Evolutionary conservation across 768 basidiomycete genomes (phyloP), one percentile per base, ranked within the genome.

Genomic region (Agaricus blazei): DNA sequence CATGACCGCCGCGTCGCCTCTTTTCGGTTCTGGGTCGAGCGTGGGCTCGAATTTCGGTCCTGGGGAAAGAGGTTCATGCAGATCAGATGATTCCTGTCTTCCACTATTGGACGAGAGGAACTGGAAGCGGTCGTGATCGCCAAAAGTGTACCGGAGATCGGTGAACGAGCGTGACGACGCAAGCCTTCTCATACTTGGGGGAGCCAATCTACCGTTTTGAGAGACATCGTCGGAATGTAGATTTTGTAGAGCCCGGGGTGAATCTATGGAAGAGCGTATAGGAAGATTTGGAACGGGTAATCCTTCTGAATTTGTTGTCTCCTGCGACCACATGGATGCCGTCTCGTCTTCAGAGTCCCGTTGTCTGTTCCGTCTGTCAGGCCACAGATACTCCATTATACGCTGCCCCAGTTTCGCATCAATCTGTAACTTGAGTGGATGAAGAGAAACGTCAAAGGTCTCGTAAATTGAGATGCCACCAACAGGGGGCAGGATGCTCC

Each of bases 391-490:
- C 64, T 90, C 88, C 82, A 92, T 84, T 54, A 98, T 87, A 53
- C 83, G 77, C 19, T 79, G 78, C 8, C 92, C 93, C 28, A 95
- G 79, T 59, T 78, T 80, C 27, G 90, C 84, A 68, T 98, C 95
- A 48, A 98, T 77, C 60, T 93, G 90, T 6, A 97, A 76, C 29
- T 87, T 83, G 61, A 98, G 78, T 0, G 94, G 95, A 67, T 95
- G 93, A 41, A 97, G 74, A 27, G 83, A 80, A 36, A 96, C 71
- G 59, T 89, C 83, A 61, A 97, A 90, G 28, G 79, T 75, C 66
- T 93, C 86, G 67, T 93, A 87, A 59, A 97, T 90, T 1, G 87
- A 82, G 60, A 98, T 97, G 11, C 95, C 95, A 19, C 93, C 95
- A 24, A 98, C 93, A 14, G 93, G 90, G 1, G 93, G 82, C n/a